Conservation (phyloP, 2,329 filamentous ascomycete genomes). For the Trichoderma sp. region DNA sequence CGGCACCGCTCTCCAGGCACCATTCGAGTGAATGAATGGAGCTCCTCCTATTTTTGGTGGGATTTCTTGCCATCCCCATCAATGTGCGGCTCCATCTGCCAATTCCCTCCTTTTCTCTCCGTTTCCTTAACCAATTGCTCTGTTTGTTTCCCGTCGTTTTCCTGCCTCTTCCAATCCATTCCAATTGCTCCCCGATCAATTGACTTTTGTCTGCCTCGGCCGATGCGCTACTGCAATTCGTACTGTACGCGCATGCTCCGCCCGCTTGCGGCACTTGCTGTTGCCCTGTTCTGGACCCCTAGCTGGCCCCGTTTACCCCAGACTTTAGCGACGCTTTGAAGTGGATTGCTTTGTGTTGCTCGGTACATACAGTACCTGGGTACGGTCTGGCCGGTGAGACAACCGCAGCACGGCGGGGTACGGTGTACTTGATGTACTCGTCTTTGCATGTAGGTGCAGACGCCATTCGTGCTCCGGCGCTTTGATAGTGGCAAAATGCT, state of each 20-base stretch:
- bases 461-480: background rate
- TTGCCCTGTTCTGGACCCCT: conserved; percentile 20
- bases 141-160: background rate
- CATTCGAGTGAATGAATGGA: no score
- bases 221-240: background rate
- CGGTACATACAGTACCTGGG: conserved; percentile 28
- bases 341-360: conserved; percentile 2
- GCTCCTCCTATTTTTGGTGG: no score
- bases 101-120: background rate
- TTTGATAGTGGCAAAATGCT: background rate
- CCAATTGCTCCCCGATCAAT: background rate
- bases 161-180: background rate
- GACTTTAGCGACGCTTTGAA: conserved; percentile 27
- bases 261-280: conserved; percentile 15
- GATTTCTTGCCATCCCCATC: background rate
- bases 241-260: background rate
- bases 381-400: conserved; percentile 29
- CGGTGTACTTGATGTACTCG: conserved; percentile 30
- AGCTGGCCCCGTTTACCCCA: conserved; percentile 24
- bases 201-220: background rate
- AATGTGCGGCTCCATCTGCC: background rate
- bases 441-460: background rate
- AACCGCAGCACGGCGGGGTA: conserved; percentile 33
- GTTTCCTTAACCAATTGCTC: background rate
- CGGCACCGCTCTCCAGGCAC: no score